Evolutionary conservation across 208 protist species (phyloP).

Genomic region (Trypanosoma theileri): DNA sequence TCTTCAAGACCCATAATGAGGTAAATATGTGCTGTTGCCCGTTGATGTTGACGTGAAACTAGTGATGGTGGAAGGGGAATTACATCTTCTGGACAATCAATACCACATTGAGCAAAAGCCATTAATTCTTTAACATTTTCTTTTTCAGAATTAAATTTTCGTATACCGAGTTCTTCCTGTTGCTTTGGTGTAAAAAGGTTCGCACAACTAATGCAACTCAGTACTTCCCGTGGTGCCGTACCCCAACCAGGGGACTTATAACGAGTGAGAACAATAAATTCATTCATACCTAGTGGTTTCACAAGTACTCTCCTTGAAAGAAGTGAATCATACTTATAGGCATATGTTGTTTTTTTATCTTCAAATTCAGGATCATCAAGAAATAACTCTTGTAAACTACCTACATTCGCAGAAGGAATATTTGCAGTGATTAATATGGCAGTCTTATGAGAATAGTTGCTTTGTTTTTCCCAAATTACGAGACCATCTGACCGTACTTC

Average conservation of each 20-base stretch:
- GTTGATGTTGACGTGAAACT: slow-evolving; percentile 12
- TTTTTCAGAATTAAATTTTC: not conserved
- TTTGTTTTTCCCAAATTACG: slow-evolving; percentile 16
- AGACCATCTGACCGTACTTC: slow-evolving; percentile 7
- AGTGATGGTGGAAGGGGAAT: slow-evolving; percentile 18
- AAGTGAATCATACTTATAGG: slow-evolving; percentile 35
- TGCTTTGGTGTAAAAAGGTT: slow-evolving; percentile 44
- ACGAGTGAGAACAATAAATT: slow-evolving; percentile 35
- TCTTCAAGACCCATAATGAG: slow-evolving; percentile 49
- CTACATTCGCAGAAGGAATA: slow-evolving; percentile 46
- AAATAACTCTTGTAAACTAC: slow-evolving; percentile 44
- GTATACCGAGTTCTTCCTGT: slow-evolving; percentile 40
- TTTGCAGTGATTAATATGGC: slow-evolving; percentile 35
- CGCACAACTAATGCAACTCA: slow-evolving; percentile 33
- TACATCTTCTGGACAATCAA: slow-evolving; percentile 32
- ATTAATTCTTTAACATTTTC: slow-evolving; percentile 5
- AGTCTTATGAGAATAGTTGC: slow-evolving; percentile 23
- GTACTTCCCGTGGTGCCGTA: slow-evolving; percentile 28
- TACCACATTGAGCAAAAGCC: slow-evolving; percentile 38
- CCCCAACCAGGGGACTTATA: slow-evolving; percentile 34
- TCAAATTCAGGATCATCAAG: slow-evolving; percentile 40
- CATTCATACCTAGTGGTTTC: slow-evolving; percentile 33
- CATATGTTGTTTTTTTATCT: slow-evolving; percentile 33
- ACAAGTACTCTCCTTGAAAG: slow-evolving; percentile 28
- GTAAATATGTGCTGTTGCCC: slow-evolving; percentile 27